Percentiles rank a stretch among this genome's conserved stretches.
Conservation (phyloP, 306 rosid species). For the Vachellia collinsii region DNA sequence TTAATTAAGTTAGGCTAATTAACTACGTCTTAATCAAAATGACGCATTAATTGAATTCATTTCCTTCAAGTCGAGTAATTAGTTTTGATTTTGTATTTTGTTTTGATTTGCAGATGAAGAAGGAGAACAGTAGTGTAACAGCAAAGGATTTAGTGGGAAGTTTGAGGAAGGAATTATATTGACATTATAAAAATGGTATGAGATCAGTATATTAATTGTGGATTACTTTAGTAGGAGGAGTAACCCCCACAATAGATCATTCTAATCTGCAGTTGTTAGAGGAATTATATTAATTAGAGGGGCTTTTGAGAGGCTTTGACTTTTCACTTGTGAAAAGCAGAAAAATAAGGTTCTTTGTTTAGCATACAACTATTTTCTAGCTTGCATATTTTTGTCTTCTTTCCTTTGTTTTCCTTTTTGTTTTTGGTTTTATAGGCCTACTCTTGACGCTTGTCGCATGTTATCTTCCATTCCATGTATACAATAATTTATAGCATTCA, state of each 20-base stretch:
- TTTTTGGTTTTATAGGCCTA: neutral
- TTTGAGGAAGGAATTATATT: constrained; percentile 47
- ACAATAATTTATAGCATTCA: neutral
- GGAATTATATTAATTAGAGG: neutral
- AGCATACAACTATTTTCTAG: too few species aligned
- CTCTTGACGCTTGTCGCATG: neutral
- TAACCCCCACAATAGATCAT: constrained; percentile 15
- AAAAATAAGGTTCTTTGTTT: constrained; percentile 2
- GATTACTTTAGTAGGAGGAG: neutral
- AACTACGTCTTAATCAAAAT: neutral
- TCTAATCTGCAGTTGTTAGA: constrained; percentile 1
- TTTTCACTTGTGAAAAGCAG: constrained; percentile 31
- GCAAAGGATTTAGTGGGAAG: constrained; percentile 56
- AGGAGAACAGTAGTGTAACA: constrained; percentile 48
- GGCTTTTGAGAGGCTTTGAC: constrained; percentile 37
- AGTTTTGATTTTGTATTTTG: neutral
- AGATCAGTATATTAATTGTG: neutral
- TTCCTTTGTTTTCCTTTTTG: neutral
- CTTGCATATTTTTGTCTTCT: too few species aligned
- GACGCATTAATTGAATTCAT: neutral
- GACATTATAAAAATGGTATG: constrained; percentile 1
- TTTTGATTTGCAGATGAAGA: constrained; percentile 59
- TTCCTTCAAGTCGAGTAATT: neutral
- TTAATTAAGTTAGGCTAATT: neutral
- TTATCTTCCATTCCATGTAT: neutral